Evolutionary conservation across 2,329 filamentous ascomycete genomes (phyloP), one percentile per base, ranked within the genome.

Genomic region (Rutstroemia sp.): DNA sequence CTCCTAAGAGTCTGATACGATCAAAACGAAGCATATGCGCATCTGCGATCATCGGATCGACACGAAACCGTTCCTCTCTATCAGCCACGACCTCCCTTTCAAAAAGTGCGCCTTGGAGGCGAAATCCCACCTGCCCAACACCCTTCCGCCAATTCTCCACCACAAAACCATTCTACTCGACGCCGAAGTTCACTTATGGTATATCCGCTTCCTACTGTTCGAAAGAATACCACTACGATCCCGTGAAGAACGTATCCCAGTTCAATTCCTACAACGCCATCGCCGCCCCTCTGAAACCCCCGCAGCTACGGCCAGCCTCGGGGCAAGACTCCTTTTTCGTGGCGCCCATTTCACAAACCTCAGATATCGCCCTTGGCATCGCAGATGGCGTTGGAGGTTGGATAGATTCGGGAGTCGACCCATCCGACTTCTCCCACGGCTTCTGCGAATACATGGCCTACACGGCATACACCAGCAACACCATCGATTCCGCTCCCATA

Each of bases 321-420:
- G 94, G 94, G 16, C 92, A 99, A 73, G 94, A 99, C 78, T 89
- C 94, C 57, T 97, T 96, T 75, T 99, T 99, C 73, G 87, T 94
- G 65, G 82, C 87, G 68, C 83, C 85, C 23, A 76, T 96, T n/a
- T 52, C 42, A 5, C 81, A 84, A 61, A 80, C 80, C 1, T 79
- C 83, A 39, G 78, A 84, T 42, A 81, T 96, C 10, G 89, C 92
- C 0, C 86, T 99, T 64, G 94, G 90, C 17, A 82, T 99, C 23
- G 91, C 92, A 53, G 94, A 99, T 70, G 94, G 94, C 10, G 94
- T 99, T 0, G 94, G 94, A 48, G 94, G 94, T 38, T 99, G 94
- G 92, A 83, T 87, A 61, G 89, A 96, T 65, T 92, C 88, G 41
- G 91, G 91, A 46, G 86, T 99, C 52, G 92, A 99, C 68, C 92